Base-by-base conservation (phyloP, 129 eudicot species). In the Artemisia argyi region DNA sequence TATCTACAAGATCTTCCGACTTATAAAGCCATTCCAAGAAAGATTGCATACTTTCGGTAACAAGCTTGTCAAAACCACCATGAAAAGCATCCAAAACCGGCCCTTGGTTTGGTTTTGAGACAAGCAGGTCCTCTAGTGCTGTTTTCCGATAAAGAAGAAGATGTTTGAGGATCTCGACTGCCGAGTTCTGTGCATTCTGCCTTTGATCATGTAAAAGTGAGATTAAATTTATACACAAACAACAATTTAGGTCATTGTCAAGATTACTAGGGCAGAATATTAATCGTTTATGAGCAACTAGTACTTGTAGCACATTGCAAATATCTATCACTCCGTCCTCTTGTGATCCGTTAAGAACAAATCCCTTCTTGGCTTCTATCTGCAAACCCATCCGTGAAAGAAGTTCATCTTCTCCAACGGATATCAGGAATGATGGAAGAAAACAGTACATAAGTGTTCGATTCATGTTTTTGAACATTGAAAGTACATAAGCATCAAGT, bases 21-120 rank as follows among this genome's bases (percentile, higher is more conserved):
- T 47, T 65, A 28, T 85, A 85, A 72, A 95, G 68, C 99, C 99
- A 95, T 68, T 90, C 84, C 47, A 86, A 82, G 78, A 95, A 95
- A 56, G 76, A 82, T 42, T 90, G 79, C 63, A 82, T 44, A 66
- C 66, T 82, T 79, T 82, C 96, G 2, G 96, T 90, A 73, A 95
- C 73, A 71, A 95, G 91, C 80, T 80, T 86, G 65, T 95, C 99
- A 76, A 95, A 91, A 19, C 99, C 99, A n/a, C 96, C 88, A 80
- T 82, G 99, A 53, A 95, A 82, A 73, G 88, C 99, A 85, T 95
- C 91, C 77, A 86, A 32, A 70, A 86, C 77, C 19, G 83, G 86
- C 55, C 91, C 91, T 79, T 77, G 94, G 68, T 83, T 86, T 49
- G 86, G 84, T 78, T 88, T 95, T 17, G 88, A 83, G 44, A 88